Base-by-base conservation (phyloP, 495 filamentous ascomycete genomes). In the Trypethelium eluteriae region DNA sequence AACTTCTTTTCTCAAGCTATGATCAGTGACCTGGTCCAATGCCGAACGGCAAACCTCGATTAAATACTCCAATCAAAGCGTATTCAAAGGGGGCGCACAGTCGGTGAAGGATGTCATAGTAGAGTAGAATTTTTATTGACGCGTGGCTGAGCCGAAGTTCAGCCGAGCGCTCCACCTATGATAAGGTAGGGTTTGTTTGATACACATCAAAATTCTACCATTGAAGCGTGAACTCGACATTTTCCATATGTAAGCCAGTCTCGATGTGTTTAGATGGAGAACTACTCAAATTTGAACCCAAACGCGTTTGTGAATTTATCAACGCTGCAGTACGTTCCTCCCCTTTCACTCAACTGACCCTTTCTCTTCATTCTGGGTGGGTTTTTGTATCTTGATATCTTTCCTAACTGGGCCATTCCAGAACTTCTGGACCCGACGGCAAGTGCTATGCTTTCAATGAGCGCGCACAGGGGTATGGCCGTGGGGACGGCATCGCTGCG, bases 401-500 rank as follows among this genome's bases (percentile, higher is more conserved):
- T 18, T 49, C 39, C 46, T 49, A 25, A 12, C 49, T 18, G 18
- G 11, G 7, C 41, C 14, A 56, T 25, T 14, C 18, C 16, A 39
- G 62, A n/a, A 32, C 56, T 38, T 32, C 65, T 35, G 11, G 12
- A n/a, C 18, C 39, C 4, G 18, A 68, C 14, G 66, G 66, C 12
- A 39, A 32, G 34, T 38, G 66, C 62, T 62, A 39, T 38, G 16
- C 62, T 16, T 68, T 56, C 39, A 62, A 68, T 56, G 38, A 39
- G 11, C 3, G 44, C n/a, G 67, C 35, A 16, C n/a, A 12, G 18
- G 80, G 80, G 0, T 82, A 80, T 56, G 70, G 62, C 3, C 74
- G 74, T 7, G 80, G 70, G 1, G 80, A 82, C 36, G 80, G 73
- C 11, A 63, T 77, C 1, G 69, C 57, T 7, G 67, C 71, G 0